Base-by-base conservation (phyloP, 192 early-diverging fungal genomes). In the Chytriomyces confervae region DNA sequence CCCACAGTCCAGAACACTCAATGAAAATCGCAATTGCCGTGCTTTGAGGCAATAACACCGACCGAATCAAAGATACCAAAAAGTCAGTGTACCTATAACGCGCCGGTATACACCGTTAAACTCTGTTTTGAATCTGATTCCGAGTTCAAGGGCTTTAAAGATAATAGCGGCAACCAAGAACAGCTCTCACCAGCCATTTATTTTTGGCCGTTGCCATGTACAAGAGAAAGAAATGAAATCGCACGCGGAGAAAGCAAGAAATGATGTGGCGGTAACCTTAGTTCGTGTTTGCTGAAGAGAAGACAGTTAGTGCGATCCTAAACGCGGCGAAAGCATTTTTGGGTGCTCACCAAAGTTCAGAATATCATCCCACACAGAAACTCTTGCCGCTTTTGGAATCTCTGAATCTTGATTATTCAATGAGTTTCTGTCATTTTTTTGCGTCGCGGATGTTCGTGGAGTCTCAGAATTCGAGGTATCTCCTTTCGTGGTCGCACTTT, bases 341-440 rank as follows among this genome's bases (percentile, higher is more conserved):
- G 0, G 53, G 53, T 11, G 44, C 74, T 66, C 27, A 76, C 74
- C 74, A 66, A 50, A 76, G 6, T 9, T 24, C 16, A 76, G 47
- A 50, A 76, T 76, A 47, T 76, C 63, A 53, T 76, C 74, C 74
- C 74, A 76, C 10, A 76, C 62, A 10, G 74, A 76, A 11, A 9
- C 45, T 61, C n/a, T 16, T 18, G 7, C 43, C 10, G 11, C 29
- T 27, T 16, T 53, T 36, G 49, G 9, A 13, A 24, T 24, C 0
- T 7, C 27, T 8, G 20, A 29, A n/a, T 57, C 20, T 29, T n/a
- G 60, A 13, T 2, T 20, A 23, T 65, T 29, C 63, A 2, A 36
- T 1, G 0, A 11, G n/a, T n/a, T n/a, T 29, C 63, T 27, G 69
- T 53, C 23, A 46, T 60, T 8, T 18, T 71, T 10, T 43, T 45